Base-by-base conservation (phyloP, 768 basidiomycete genomes). In the Naganishia friedmannii region DNA sequence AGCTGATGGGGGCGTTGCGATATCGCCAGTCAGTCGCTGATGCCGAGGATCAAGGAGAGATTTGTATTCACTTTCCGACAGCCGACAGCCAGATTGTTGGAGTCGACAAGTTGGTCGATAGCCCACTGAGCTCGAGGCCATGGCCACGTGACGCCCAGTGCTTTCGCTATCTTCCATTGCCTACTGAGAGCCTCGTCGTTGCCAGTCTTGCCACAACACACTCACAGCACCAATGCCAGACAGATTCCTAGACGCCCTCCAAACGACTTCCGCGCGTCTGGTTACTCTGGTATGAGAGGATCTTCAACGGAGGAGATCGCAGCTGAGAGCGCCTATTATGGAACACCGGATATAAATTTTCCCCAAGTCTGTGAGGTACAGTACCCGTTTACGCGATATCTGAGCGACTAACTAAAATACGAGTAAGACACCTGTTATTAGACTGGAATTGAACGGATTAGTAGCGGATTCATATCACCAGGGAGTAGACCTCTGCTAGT, bases 301-400 rank as follows among this genome's bases (percentile, higher is more conserved):
- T 51, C 48, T 51, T 51, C 48, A 51, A 51, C 48, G 48, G 48
- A 51, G n/a, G n/a, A n/a, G n/a, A n/a, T n/a, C n/a, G n/a, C n/a
- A n/a, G n/a, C n/a, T n/a, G n/a, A 21, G 48, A 2, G 15, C n/a
- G 8, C 29, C 28, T 55, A 7, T 29, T 5, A 19, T 34, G 54
- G 28, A 55, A 55, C 19, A 31, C 54, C 54, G 54, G 32, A 21
- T 34, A 5, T 15, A 55, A 37, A 10, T 34, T 55, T 15, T 32
- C 12, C 15, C 29, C 19, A 15, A 17, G 29, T 55, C 29, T 32
- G 26, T 42, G 29, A 19, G 15, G 54, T 34, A 55, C 54, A 55
- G 29, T 13, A 51, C 37, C 10, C 17, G 26, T 29, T 29, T 46
- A 53, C 28, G 42, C 65, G 65, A 51, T 51, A 45, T 53, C 39